These are phyloP conservation scores for Trypanosoma theileri DNA, from an alignment of 208 protist species.

Conservation along the genomic window DNA sequence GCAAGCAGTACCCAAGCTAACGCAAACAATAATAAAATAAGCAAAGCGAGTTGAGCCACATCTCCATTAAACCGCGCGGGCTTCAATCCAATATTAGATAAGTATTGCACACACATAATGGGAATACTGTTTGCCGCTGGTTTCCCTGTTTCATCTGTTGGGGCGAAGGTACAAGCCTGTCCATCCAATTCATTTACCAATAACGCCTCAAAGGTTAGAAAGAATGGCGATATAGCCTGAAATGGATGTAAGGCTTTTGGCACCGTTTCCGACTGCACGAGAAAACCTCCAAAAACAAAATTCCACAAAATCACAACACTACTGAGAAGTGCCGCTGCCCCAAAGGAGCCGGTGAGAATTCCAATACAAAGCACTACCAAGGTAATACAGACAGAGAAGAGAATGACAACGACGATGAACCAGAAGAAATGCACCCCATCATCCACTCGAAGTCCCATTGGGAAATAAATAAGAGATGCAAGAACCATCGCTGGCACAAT, in stretches of 20 bases:
- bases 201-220: constrained; percentile 88
- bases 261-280: constrained; percentile 88
- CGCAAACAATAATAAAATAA: constrained; percentile 46
- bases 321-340: constrained; percentile 79
- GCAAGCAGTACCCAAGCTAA: constrained; percentile 69
- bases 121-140: constrained; percentile 49
- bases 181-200: constrained; percentile 93
- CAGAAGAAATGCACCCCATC: constrained; percentile 82
- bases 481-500: constrained; percentile 84
- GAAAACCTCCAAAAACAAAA: constrained; percentile 91
- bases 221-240: constrained; percentile 82
- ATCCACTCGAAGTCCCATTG: constrained; percentile 88
- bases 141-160: constrained; percentile 78
- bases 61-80: constrained; percentile 68
- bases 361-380: constrained; percentile 82
- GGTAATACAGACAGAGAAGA: constrained; percentile 86
- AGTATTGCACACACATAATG: constrained; percentile 87
- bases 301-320: constrained; percentile 88
- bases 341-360: constrained; percentile 75
- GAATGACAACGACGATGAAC: constrained; percentile 78
- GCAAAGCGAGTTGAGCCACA: constrained; percentile 70
- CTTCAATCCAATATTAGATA: constrained; percentile 79
- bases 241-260: constrained; percentile 64
- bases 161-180: constrained; percentile 77
- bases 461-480: constrained; percentile 88